phyloP scores from a whole-genome alignment of 2,329 filamentous ascomycete species.

The Neofusicoccum cordaticola region DNA sequence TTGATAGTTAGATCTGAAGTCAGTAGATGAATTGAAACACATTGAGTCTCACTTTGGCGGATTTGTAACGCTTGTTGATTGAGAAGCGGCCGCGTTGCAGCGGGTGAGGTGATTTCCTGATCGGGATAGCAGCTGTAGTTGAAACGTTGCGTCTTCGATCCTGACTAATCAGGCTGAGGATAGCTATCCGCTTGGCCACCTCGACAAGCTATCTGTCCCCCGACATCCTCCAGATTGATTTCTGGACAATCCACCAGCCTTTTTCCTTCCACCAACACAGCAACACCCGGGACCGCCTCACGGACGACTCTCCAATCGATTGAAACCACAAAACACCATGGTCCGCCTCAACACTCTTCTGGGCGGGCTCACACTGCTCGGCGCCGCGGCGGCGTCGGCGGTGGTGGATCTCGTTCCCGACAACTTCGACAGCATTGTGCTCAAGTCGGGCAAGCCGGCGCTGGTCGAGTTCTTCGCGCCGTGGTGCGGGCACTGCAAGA shows the following conservation, averaged over 20 bases:
- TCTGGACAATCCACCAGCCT: background rate
- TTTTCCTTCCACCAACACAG: background rate
- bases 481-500: conserved; percentile 99
- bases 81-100: background rate
- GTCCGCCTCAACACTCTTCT: conserved; percentile 27
- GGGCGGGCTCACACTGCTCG: conserved; percentile 31
- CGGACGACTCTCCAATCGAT: background rate
- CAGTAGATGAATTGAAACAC: background rate
- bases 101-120: background rate
- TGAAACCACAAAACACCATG: background rate
- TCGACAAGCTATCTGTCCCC: background rate
- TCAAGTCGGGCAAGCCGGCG: conserved; percentile 89
- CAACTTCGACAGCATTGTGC: conserved; percentile 89
- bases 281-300: background rate
- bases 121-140: background rate
- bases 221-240: background rate
- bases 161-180: conserved; percentile 2
- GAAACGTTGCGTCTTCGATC: conserved; percentile 5
- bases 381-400: conserved; percentile 56
- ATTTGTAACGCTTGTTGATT: background rate
- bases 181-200: background rate
- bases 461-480: conserved; percentile 98
- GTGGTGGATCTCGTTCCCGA: conserved; percentile 84
- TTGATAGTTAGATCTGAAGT: background rate
- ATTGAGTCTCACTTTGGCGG: background rate